Base-by-base conservation (phyloP, 192 early-diverging fungal species). In the Coemansia furcata region DNA sequence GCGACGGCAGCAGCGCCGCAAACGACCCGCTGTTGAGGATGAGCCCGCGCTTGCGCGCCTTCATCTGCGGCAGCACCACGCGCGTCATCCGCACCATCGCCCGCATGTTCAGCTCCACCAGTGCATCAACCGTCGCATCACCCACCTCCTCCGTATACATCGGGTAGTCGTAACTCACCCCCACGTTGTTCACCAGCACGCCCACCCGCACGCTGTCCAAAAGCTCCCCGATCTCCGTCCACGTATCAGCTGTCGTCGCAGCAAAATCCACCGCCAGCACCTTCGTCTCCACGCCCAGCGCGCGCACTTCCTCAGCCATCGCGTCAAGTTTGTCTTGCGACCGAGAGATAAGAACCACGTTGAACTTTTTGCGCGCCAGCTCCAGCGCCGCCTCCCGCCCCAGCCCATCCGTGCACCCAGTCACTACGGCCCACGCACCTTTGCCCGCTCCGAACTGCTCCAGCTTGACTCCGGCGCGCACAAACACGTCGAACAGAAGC, bases 321-420 rank as follows among this genome's bases (percentile, higher is more conserved):
- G 68, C 76, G 36, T 92, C 88, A 65, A 99, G 85, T 76, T 98
- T 99, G 35, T 85, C 83, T 64, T 77, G 72, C 43, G 89, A 93
- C 58, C 97, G 90, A 50, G 93, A 91, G 37, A 97, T 79, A 39
- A 99, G 75, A 35, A 96, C 68, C 32, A 97, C 49, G 69, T 97
- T 96, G 85, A 95, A 88, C 70, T 87, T 87, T 21, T 87, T 88
- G 58, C 87, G 82, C 36, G 94, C 94, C 36, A 99, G 83, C 79
- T 99, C 94, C 47, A 88, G 69, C n/a, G 95, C 94, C 65, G 95
- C 94, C 77, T 97, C 94, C 65, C 90, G 92, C 35, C 97, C 97
- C 77, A 99, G 93, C 59, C 96, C 97, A 76, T 97, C 97, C 15
- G 95, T 94, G 35, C 94, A 95, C 57, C 97, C 97, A 37, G 97